phyloP scores from a whole-genome alignment of 768 basidiomycete genomes.

The Suillus tomentosus region DNA sequence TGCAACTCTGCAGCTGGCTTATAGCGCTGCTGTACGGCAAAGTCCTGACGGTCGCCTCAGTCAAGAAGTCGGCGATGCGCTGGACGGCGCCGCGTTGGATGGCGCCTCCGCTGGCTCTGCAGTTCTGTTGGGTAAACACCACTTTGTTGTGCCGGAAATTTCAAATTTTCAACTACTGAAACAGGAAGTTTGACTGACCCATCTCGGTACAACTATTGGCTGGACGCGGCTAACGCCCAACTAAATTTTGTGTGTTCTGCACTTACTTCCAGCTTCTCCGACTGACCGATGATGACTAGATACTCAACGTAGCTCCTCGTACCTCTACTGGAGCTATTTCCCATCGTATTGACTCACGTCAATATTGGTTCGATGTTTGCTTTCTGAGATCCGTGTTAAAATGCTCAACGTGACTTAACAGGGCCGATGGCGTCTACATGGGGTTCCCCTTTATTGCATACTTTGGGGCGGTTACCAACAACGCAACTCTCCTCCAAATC shows the following conservation, averaged over 20 bases:
- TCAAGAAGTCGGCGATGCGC: constrained; percentile 27
- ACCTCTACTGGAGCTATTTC: constrained; percentile 42
- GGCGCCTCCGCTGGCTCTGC: constrained; percentile 30
- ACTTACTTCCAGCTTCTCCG: background rate
- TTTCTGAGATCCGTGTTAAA: background rate
- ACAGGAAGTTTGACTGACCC: constrained; percentile 19
- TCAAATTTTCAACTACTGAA: background rate
- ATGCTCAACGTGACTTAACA: constrained; percentile 11
- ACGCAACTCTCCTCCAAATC: constrained; percentile 40
- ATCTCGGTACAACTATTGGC: constrained; percentile 23
- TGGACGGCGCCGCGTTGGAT: constrained; percentile 31
- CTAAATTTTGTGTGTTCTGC: constrained; percentile 22
- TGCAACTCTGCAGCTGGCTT: constrained; percentile 26
- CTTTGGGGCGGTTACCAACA: constrained; percentile 37
- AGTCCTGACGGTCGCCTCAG: constrained; percentile 30
- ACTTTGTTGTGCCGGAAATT: background rate
- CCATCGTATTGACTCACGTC: constrained; percentile 36
- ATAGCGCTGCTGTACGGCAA: constrained; percentile 30
- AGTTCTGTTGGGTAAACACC: constrained; percentile 24
- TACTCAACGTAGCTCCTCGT: constrained; percentile 31
- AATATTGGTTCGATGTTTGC: constrained; percentile 30
- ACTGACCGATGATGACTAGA: constrained; percentile 10
- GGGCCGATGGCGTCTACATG: constrained; percentile 44
- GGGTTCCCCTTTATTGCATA: constrained; percentile 47
- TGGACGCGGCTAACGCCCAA: constrained; percentile 23